These are phyloP conservation scores for Sicyos baderoa DNA, from an alignment of 306 rosid species.

Conservation along the genomic window DNA sequence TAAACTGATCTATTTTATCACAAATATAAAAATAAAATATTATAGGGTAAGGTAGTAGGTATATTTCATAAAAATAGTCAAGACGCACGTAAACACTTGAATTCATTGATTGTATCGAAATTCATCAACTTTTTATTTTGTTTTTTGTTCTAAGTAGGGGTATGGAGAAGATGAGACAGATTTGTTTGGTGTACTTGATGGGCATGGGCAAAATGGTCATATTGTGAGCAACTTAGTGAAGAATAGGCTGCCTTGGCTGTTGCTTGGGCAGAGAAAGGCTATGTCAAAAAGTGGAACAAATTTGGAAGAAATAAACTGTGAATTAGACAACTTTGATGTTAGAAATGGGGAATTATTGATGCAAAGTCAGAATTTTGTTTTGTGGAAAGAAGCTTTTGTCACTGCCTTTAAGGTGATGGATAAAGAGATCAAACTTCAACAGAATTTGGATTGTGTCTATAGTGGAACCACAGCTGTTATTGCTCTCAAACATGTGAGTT, in stretches of 20 bases:
- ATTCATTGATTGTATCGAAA: no score
- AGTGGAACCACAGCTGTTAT: constrained; percentile 74
- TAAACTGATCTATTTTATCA: no score
- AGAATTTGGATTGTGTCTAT: constrained; percentile 42
- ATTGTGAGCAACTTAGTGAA: constrained; percentile 52
- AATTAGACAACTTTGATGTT: no score
- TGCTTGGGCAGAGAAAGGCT: constrained; percentile 32
- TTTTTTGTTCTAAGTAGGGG: constrained; percentile 25
- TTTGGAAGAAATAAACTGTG: not conserved
- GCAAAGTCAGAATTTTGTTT: constrained; percentile 21
- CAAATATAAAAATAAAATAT: no score
- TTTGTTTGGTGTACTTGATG: constrained; percentile 68
- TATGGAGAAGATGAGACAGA: constrained; percentile 37
- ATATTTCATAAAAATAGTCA: no score
- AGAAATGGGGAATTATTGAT: no score
- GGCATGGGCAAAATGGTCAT: constrained; percentile 71
- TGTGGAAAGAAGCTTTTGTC: constrained; percentile 39
- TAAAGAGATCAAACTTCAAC: constrained; percentile 51
- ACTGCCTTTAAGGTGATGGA: constrained; percentile 63
- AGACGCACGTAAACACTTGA: no score
- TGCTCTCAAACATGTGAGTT: constrained; percentile 39
- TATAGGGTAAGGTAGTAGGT: no score
- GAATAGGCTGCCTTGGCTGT: constrained; percentile 33
- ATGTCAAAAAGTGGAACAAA: constrained; percentile 5
- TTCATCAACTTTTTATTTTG: no score